Conservation (phyloP, 2,329 filamentous ascomycete species). For the Sordariomycetes sp. region DNA sequence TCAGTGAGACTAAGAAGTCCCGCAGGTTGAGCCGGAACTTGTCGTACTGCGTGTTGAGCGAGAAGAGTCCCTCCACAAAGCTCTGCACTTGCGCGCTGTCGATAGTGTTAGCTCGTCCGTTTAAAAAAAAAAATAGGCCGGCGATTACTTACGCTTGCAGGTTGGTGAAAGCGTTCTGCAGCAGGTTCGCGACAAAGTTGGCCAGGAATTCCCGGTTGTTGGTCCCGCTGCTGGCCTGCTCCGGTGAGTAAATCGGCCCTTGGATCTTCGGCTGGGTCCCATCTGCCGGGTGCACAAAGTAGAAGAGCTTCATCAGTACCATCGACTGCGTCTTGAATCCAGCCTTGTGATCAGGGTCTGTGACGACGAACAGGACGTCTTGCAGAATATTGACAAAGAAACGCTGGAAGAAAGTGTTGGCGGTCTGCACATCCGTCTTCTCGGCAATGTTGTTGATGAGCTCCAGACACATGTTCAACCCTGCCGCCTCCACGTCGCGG, state of each 20-base stretch:
- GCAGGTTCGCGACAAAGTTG: constrained; percentile 74
- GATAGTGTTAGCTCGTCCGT: constrained; percentile 21
- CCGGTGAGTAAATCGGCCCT: constrained; percentile 78
- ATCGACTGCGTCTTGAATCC: constrained; percentile 97
- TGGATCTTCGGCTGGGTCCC: constrained; percentile 72
- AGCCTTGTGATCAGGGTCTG: constrained; percentile 96
- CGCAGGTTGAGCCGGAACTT: constrained; percentile 94
- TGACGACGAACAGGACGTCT: constrained; percentile 96
- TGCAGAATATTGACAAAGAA: constrained; percentile 95
- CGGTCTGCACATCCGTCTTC: constrained; percentile 74
- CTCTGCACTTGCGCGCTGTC: constrained; percentile 71
- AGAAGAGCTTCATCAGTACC: constrained; percentile 91
- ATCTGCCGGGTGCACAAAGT: constrained; percentile 73
- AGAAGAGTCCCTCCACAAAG: constrained; percentile 86
- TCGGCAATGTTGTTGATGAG: constrained; percentile 97
- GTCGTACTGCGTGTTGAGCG: constrained; percentile 77
- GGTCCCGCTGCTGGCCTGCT: constrained; percentile 75
- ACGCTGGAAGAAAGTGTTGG: constrained; percentile 94
- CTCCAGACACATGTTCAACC: constrained; percentile 96
- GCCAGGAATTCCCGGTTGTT: constrained; percentile 85
- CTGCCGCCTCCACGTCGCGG: constrained; percentile 90
- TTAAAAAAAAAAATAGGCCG: not conserved
- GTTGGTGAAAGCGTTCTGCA: constrained; percentile 89
- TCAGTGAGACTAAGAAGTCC: constrained; percentile 94
- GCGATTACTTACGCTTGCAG: constrained; percentile 66